Conservation (phyloP, 495 filamentous ascomycete species). For the Penicillium odoratum region DNA sequence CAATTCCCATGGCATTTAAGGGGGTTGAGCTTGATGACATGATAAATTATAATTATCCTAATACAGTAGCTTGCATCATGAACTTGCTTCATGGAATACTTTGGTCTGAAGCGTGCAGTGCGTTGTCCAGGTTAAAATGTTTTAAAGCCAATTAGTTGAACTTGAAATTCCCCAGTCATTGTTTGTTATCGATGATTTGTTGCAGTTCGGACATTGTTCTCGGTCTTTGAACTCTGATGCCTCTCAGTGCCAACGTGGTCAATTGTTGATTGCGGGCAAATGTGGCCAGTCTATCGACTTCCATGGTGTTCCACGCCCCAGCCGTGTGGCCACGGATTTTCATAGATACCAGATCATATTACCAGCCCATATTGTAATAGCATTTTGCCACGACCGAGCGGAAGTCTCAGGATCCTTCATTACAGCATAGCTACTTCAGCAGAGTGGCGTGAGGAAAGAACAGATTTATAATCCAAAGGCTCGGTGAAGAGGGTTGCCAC, state of each 20-base stretch:
- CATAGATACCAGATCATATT: background rate
- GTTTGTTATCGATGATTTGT: no score
- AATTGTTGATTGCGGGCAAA: background rate
- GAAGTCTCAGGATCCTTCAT: background rate
- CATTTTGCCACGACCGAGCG: background rate
- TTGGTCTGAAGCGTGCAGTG: no score
- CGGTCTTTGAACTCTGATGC: background rate
- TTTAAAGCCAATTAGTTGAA: no score
- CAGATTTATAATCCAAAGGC: background rate
- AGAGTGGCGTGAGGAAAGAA: background rate
- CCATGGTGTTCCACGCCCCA: constrained; percentile 6
- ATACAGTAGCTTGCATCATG: background rate
- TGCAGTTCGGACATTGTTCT: no score
- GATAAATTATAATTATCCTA: background rate
- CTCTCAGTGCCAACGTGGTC: background rate
- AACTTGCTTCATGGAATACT: no score
- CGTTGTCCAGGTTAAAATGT: no score
- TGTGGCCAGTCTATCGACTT: background rate
- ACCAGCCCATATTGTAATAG: background rate
- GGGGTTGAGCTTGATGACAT: background rate
- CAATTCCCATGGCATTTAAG: constrained; percentile 2
- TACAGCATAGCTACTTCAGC: background rate
- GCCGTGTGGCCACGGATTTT: background rate
- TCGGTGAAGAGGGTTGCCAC: no score
- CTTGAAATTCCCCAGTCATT: no score